These are phyloP conservation scores for Tuber aestivum DNA, from an alignment of 495 filamentous ascomycete species.

Conservation along the genomic window DNA sequence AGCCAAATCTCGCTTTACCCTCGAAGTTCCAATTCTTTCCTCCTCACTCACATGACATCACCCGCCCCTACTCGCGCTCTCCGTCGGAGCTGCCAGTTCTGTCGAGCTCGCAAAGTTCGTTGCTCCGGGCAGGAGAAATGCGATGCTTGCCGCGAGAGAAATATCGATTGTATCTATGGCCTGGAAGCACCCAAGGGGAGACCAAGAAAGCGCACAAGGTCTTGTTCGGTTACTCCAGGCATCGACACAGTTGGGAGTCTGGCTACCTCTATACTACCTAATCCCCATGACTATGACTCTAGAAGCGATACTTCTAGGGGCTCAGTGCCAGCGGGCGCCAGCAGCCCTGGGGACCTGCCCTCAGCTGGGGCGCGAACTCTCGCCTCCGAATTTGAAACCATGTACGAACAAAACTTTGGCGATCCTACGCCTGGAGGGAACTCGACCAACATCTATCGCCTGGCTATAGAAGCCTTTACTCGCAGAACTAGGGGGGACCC, in stretches of 20 bases:
- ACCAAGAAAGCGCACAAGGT: neutral
- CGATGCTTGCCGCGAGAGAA: constrained; percentile 1
- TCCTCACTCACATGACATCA: constrained; percentile 4
- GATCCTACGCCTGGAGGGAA: neutral
- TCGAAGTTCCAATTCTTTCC: neutral
- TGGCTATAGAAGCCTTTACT: neutral
- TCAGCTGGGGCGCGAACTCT: neutral
- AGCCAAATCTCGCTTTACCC: neutral
- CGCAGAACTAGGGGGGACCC: neutral
- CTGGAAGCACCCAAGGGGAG: neutral
- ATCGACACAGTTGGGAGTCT: neutral
- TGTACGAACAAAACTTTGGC: constrained; percentile 1
- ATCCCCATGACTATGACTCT: constrained; percentile 2
- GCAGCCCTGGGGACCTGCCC: neutral
- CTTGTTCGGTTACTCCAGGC: neutral
- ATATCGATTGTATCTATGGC: constrained; percentile 6
- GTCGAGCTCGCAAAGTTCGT: neutral
- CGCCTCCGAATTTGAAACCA: neutral
- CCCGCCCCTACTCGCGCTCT: neutral
- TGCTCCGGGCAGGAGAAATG: neutral
- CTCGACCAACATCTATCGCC: neutral
- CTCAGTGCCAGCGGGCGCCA: neutral
- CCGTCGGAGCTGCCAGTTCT: constrained; percentile 2
- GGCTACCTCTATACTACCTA: neutral
- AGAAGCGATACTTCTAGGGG: constrained; percentile 1